Base-by-base conservation (phyloP, 257 asterid genomes). In the Nyctanthes arbortristis region DNA sequence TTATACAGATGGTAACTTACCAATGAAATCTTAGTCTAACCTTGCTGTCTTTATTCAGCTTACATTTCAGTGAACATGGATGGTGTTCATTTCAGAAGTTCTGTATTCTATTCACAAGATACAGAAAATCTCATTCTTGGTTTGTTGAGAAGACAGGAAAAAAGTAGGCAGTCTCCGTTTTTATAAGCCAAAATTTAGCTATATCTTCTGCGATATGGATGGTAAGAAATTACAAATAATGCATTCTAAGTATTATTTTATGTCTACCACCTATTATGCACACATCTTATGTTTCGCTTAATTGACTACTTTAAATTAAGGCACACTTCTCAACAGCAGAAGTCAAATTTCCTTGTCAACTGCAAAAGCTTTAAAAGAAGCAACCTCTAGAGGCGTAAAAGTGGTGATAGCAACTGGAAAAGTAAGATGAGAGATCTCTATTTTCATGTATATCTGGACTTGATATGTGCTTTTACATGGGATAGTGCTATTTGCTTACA, bases 131-230 rank as follows among this genome's bases (percentile, higher is more conserved):
- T 83, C 84, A 82, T 78, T 63, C 77, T 75, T 84, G 80, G 80
- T 77, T 84, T 94, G 86, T 86, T 88, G 59, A 86, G 89, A 91
- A 94, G 99, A 86, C 97, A 94, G 99, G 96, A 94, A 87, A 87
- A 89, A 73, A 84, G 97, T 73, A 78, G 97, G 99, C 80, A 81
- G 95, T 81, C 97, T 91, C 69, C 97, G 96, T 25, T 94, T 94
- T 81, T 91, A 94, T 90, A 85, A 70, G 79, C 99, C 99, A 68
- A 91, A 91, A 80, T 94, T 84, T 75, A 78, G 81, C 75, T 87
- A 84, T 81, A 86, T 94, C 84, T 94, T 94, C 78, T 94, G 99
- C 67, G 99, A 94, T 81, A 89, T 94, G 99, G 99, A 94, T 85
- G 99, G 99, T 94, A 77, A 66, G 91, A 73, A 69, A 61, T 66